Conservation (phyloP, 345 rosid species). For the Kandelia obovata region DNA sequence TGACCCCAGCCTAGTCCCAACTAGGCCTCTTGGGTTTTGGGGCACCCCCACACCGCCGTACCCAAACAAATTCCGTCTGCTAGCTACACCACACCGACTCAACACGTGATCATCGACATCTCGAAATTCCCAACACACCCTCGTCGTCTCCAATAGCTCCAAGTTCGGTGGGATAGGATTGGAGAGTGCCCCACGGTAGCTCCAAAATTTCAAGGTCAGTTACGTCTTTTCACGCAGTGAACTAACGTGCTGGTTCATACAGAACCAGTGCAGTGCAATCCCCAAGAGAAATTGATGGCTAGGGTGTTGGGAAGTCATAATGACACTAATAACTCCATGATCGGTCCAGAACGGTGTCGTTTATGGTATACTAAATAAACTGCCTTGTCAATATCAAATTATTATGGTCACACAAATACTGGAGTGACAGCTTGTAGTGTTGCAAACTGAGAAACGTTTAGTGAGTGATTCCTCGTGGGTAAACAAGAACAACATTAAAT, state of each 20-base stretch:
- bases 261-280: not conserved
- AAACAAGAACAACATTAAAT: not conserved
- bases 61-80: not conserved
- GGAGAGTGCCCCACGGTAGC: not conserved
- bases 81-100: too few species aligned
- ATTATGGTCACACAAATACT: too few species aligned
- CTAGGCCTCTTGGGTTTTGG: too few species aligned
- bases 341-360: too few species aligned
- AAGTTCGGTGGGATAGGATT: too few species aligned
- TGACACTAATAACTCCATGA: not conserved
- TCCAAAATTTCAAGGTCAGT: slow-evolving; percentile 2
- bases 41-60: too few species aligned
- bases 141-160: not conserved
- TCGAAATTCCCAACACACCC: not conserved
- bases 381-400: not conserved
- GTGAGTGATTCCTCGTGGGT: not conserved
- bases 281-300: not conserved
- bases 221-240: slow-evolving; percentile 7
- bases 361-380: too few species aligned
- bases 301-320: too few species aligned
- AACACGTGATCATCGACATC: not conserved
- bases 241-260: not conserved
- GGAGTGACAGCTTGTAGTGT: too few species aligned
- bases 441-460: not conserved
- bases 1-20: too few species aligned